A percentile compares a stretch with the other conserved stretches of the same genome.
Evolutionary conservation across 2,329 filamentous ascomycete genomes (phyloP).

Genomic region (Hysterium pulicare): DNA sequence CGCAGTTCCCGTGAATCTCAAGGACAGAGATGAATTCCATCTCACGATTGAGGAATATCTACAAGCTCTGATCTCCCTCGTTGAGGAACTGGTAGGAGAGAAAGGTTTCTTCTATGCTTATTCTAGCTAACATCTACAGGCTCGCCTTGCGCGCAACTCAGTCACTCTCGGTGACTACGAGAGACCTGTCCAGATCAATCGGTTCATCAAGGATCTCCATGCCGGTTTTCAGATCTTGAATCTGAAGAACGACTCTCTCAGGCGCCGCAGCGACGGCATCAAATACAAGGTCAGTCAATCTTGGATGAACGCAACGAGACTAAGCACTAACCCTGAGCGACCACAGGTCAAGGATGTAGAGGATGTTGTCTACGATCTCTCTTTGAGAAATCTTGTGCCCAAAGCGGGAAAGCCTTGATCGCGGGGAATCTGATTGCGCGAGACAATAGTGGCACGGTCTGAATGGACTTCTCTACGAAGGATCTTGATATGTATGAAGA

Average conservation of each 20-base stretch:
- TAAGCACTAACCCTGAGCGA: constrained; percentile 3
- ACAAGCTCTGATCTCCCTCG: constrained; percentile 77
- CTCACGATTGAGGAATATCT: constrained; percentile 97
- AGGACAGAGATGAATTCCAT: constrained; percentile 87
- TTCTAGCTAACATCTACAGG: constrained; percentile 37
- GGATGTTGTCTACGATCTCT: constrained; percentile 95
- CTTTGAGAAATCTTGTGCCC: constrained; percentile 72
- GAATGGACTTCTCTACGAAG: no score
- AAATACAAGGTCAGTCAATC: constrained; percentile 69
- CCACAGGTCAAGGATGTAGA: constrained; percentile 86
- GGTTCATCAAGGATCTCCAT: constrained; percentile 92
- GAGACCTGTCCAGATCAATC: constrained; percentile 80
- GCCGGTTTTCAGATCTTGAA: constrained; percentile 97
- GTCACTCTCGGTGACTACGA: constrained; percentile 88
- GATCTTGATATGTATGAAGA: no score
- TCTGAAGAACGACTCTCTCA: constrained; percentile 88
- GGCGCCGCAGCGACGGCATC: constrained; percentile 84
- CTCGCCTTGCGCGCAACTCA: constrained; percentile 87
- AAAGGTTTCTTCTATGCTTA: neutral
- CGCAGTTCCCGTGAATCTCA: constrained; percentile 83
- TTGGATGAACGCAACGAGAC: neutral
- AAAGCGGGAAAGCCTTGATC: constrained; percentile 15
- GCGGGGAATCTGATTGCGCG: no score
- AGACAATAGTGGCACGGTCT: no score
- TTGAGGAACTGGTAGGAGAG: constrained; percentile 73